Conservation (phyloP, 208 protist species). For the Leishmania tarentolae region DNA sequence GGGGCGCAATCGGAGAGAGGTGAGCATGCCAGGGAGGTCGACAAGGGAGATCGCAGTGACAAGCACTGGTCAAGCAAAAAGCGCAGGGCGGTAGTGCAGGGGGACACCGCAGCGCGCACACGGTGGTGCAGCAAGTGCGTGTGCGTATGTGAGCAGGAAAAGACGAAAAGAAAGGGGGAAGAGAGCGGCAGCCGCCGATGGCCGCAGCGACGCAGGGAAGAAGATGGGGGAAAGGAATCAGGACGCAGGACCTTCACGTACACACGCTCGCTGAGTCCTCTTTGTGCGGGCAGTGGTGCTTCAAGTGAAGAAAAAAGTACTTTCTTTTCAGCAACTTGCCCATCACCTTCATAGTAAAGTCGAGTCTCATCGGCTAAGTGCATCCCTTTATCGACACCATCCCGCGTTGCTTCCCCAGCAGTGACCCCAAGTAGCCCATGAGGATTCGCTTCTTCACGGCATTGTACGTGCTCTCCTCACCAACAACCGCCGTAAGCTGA, state of each 20-base stretch:
- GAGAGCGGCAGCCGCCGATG: background rate
- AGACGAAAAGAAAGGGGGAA: background rate
- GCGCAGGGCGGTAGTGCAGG: background rate
- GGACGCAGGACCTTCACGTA: background rate
- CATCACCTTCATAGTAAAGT: constrained; percentile 70
- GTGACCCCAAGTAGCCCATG: constrained; percentile 49
- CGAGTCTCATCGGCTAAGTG: constrained; percentile 57
- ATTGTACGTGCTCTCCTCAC: constrained; percentile 54
- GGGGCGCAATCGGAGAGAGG: background rate
- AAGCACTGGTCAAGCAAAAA: background rate
- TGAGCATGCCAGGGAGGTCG: background rate
- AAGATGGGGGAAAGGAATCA: background rate
- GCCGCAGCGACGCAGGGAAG: background rate
- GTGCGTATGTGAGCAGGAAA: background rate
- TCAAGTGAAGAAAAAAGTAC: constrained; percentile 75
- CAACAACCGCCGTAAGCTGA: constrained; percentile 72
- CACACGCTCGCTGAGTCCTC: constrained; percentile 4
- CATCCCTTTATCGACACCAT: constrained; percentile 61
- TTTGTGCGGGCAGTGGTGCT: constrained; percentile 66
- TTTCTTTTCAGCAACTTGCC: constrained; percentile 71
- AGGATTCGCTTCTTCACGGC: constrained; percentile 47
- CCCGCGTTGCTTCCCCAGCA: constrained; percentile 64
- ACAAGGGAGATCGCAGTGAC: background rate
- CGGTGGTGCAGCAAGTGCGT: background rate
- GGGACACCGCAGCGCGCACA: background rate